Base-by-base conservation (phyloP, 148 eudicot species). In the Rhododendron simsii region DNA sequence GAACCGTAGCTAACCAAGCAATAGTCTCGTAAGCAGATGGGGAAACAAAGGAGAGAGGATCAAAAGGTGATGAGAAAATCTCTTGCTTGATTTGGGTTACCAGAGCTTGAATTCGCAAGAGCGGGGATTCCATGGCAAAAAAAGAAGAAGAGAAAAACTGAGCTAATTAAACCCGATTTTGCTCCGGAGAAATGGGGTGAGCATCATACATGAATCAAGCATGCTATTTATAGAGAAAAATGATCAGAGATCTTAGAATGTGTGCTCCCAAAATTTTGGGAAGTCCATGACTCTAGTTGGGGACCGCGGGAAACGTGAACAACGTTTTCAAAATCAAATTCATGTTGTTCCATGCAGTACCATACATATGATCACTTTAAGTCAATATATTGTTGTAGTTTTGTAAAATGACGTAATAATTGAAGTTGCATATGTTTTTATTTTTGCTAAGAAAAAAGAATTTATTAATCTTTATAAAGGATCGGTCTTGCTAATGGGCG, bases 1-100 rank as follows among this genome's bases (percentile, higher is more conserved):
- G 87, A 51, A 88, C 45, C 88, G 81, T 86, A 76, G 90, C 88
- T 69, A 88, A n/a, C 91, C 88, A 88, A 7, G 91, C 90, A 16
- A 88, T 88, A 11, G 87, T 88, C 48, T 88, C 91, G 44, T 88
- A 88, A 21, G 88, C 87, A 39, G 90, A 88, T 0, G 88, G 91
- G 18, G 86, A 77, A 37, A 88, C 90, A 84, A 88, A 88, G 3
- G 87, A 76, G 39, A 28, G 51, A 55, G 61, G 30, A 74, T 84
- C 51, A 77, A 41, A n/a, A 57, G 30, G 28, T 16, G 81, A 83
- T 11, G 81, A 83, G 73, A 89, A 85, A 37, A 83, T 85, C 11
- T 85, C 85, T 18, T 71, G 47, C 65, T 89, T 89, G 20, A 87
- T 15, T 33, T 89, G 48, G 51, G 35, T n/a, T 11, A 83, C 86